Conservation (phyloP, 345 rosid species). For the Gynandropsis gynandra region DNA sequence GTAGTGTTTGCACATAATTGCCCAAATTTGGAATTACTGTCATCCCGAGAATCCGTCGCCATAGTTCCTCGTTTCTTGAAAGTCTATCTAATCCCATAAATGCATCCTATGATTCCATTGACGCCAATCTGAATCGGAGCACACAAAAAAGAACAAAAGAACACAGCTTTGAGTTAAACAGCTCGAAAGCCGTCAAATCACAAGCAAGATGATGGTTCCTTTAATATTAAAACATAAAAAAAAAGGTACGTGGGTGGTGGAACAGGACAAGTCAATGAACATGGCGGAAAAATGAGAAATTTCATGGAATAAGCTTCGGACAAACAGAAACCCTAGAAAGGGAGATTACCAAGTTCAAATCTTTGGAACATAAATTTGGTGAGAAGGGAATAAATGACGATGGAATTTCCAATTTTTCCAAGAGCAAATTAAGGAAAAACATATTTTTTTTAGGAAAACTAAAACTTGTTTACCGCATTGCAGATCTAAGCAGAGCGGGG, state of each 20-base stretch:
- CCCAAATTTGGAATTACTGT: conserved; percentile 59
- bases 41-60: conserved; percentile 60
- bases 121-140: conserved; percentile 31
- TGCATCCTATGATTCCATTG: conserved; percentile 20
- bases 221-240: too few relatives aligned
- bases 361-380: background rate
- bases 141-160: background rate
- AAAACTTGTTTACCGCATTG: conserved; percentile 20
- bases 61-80: conserved; percentile 20
- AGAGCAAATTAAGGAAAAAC: conserved; percentile 13
- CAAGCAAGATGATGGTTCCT: background rate
- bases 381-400: background rate
- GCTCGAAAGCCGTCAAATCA: background rate
- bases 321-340: conserved; percentile 17
- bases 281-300: background rate
- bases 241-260: too few relatives aligned
- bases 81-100: conserved; percentile 32
- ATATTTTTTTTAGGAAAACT: conserved; percentile 13
- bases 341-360: background rate
- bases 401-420: conserved; percentile 14
- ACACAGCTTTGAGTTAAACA: background rate
- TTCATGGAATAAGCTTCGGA: conserved; percentile 19
- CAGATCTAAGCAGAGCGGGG: conserved; percentile 29
- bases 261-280: background rate
- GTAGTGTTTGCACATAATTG: conserved; percentile 43